phyloP scores from a whole-genome alignment of 306 rosid genomes.

The Luffa aegyptiaca region DNA sequence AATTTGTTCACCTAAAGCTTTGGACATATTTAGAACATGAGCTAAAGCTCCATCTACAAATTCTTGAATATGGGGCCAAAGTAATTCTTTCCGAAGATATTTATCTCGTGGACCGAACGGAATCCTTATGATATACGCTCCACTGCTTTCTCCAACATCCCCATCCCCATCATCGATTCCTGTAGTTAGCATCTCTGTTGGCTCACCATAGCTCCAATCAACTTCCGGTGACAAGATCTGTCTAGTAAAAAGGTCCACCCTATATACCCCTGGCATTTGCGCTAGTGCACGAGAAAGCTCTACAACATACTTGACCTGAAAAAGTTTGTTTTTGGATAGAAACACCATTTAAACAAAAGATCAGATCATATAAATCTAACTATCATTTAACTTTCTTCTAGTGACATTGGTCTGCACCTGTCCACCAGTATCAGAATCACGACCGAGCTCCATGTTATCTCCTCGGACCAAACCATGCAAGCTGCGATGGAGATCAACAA shows the following conservation, averaged over 20 bases:
- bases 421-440: constrained; percentile 96
- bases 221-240: constrained; percentile 72
- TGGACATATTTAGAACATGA: constrained; percentile 86
- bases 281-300: constrained; percentile 90
- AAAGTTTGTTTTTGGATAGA: background rate
- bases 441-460: constrained; percentile 93
- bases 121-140: constrained; percentile 75
- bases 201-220: constrained; percentile 95
- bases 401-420: constrained; percentile 36
- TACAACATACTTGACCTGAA: constrained; percentile 78
- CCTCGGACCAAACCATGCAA: constrained; percentile 78
- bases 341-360: background rate
- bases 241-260: constrained; percentile 83
- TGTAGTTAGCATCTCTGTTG: constrained; percentile 69
- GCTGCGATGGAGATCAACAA: constrained; percentile 28
- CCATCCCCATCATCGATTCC: constrained; percentile 51
- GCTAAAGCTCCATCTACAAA: constrained; percentile 89
- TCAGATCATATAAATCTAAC: background rate
- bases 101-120: constrained; percentile 88
- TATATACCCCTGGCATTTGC: constrained; percentile 78
- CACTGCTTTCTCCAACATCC: constrained; percentile 74
- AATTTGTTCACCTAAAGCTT: constrained; percentile 80
- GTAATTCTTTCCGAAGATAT: constrained; percentile 66
- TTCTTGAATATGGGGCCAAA: constrained; percentile 85
- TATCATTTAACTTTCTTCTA: background rate